Evolutionary conservation across 2,329 filamentous ascomycete species (phyloP).

Genomic region (Apiospora kogelbergensis): DNA sequence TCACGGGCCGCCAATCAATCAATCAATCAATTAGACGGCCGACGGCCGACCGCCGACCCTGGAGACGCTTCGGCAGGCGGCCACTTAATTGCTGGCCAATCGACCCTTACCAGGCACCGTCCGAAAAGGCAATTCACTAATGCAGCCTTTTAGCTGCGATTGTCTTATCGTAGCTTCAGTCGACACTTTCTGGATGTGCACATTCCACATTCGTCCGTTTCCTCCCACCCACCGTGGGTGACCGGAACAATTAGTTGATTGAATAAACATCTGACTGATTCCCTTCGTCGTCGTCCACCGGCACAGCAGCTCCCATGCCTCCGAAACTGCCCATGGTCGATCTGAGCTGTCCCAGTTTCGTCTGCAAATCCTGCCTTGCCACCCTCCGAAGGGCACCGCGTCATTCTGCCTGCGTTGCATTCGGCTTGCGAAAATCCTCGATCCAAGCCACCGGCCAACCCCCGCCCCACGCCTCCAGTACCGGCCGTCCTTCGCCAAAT

Average conservation of each 20-base stretch:
- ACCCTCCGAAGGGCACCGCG: conserved; percentile 20
- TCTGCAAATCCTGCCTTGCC: conserved; percentile 31
- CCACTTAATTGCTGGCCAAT: too few species aligned
- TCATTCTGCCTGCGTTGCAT: neutral
- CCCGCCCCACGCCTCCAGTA: neutral
- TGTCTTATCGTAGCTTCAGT: neutral
- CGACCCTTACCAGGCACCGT: too few species aligned
- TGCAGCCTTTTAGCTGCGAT: neutral
- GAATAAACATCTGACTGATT: neutral
- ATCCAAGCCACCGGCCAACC: neutral
- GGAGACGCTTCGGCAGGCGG: too few species aligned
- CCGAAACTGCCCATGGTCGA: conserved; percentile 25
- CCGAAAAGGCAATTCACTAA: neutral
- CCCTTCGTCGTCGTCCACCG: too few species aligned
- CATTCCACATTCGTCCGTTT: too few species aligned
- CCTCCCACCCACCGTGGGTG: neutral
- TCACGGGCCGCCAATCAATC: neutral
- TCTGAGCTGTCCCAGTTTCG: conserved; percentile 24
- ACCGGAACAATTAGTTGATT: neutral
- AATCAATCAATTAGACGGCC: too few species aligned
- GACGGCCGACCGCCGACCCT: too few species aligned
- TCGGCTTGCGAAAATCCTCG: neutral
- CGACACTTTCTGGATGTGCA: neutral
- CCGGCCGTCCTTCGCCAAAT: neutral
- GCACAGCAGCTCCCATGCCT: conserved; percentile 24